A percentile compares a stretch with the other conserved stretches of the same genome.
Conservation (phyloP, 306 rosid genomes). For the Cucurbita pepo region DNA sequence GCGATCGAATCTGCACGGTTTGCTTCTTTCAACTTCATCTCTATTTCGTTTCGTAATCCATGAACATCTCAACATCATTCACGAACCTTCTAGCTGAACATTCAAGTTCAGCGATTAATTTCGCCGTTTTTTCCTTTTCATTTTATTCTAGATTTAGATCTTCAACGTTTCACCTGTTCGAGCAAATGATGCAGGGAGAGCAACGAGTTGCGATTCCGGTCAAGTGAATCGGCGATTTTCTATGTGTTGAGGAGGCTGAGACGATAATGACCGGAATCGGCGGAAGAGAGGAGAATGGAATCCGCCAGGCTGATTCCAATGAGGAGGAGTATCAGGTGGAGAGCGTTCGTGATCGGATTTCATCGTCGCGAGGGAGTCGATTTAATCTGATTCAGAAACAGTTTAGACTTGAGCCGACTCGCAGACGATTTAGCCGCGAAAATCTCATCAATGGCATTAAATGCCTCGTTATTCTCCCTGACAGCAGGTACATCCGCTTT, state of each 20-base stretch:
- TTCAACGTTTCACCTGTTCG: neutral
- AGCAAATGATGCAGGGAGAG: neutral
- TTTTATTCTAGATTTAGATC: neutral
- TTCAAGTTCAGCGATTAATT: neutral
- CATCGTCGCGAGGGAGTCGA: constrained; percentile 66
- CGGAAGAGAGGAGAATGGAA: neutral
- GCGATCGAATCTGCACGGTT: neutral
- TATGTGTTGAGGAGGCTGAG: neutral
- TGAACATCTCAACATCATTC: neutral
- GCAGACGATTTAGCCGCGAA: constrained; percentile 35
- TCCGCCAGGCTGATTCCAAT: neutral
- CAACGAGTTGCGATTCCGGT: too few relatives aligned
- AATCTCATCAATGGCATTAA: constrained; percentile 33
- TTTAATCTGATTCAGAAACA: constrained; percentile 41
- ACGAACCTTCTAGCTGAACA: neutral
- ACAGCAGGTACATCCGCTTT: constrained; percentile 31
- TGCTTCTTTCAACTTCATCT: neutral
- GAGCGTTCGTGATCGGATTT: constrained; percentile 37
- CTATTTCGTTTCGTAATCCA: neutral
- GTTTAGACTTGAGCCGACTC: constrained; percentile 21
- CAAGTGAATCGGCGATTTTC: neutral
- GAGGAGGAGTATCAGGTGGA: constrained; percentile 34
- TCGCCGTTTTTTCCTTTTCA: neutral
- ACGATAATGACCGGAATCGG: neutral
- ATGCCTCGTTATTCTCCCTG: constrained; percentile 36